Base-by-base conservation (phyloP, 179 eudicot species). In the Beta lomatogona region DNA sequence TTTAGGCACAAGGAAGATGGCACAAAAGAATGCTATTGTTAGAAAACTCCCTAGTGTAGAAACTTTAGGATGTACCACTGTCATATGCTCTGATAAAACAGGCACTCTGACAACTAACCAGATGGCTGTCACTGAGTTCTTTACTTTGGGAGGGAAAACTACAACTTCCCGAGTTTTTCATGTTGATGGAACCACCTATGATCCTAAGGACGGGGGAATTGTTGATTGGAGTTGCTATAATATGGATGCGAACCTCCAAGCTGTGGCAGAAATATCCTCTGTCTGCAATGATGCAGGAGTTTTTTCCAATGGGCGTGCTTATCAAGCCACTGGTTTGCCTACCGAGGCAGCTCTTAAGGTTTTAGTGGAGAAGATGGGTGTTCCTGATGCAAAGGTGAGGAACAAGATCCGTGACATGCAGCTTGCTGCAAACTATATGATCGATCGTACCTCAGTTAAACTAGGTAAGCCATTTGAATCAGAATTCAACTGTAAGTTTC, bases 261-360 rank as follows among this genome's bases (percentile, higher is more conserved):
- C 87, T 0, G 79, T 95, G 84, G 98, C 98, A 18, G 89, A 95
- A 82, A 86, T 93, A 54, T 89, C 91, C 82, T 97, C 97, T n/a
- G 65, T 93, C 41, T 95, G 98, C 82, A 93, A 95, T 88, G 98
- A 95, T 87, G 97, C 98, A 21, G 95, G 95, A 45, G 76, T 95
- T 16, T 88, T 82, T 83, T 82, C 85, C 82, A 86, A 87, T 80
- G 97, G 92, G 16, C 90, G 88, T 60, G 86, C 84, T 50, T 89
- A 89, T 75, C 88, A 86, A 78, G 92, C 89, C 13, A 91, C 91
- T 1, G 97, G 98, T 61, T 84, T 92, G 88, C 97, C 98, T 19
- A 95, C 99, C 54, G 99, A 95, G 80, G 98, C 98, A 18, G 98
- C 98, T 78, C 93, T 95, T 21, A 95, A 93, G 91, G 94, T 94